Evolutionary conservation across 345 rosid species (phyloP), one percentile per base, ranked within the genome.

Genomic region (Camelina sativa): DNA sequence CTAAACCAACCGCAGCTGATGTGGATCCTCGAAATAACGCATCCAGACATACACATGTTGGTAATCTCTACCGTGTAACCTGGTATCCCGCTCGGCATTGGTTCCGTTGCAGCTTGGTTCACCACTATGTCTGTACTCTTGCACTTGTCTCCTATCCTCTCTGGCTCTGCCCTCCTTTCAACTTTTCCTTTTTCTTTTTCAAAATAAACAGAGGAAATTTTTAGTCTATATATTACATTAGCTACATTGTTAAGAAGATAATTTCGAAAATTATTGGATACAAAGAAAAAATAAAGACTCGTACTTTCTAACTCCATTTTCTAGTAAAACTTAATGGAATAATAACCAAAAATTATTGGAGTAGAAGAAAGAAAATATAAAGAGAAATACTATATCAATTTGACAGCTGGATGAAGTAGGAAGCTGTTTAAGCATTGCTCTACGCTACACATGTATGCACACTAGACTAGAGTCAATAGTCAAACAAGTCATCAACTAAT

Each of bases 1-100:
- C 97, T 94, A 72, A 94, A 94, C 98, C 97, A 90, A 48, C 97
- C 96, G 57, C 98, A 94, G 38, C 13, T 74, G 34, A 94, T 67
- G 81, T 91, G 98, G 37, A 94, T 87, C 32, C 80, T 59, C 1
- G 90, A 80, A 52, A 94, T 90, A 32, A 76, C 78, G 70, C 97
- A 90, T 7, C 97, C 98, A 7, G 89, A 80, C 50, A 74, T 76
- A 58, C 97, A 91, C 12, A 53, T 68, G 81, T 94, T 91, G 53
- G 80, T 69, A 23, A 94, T 87, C 84, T 91, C 92, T 3, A 91
- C 98, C 0, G 85, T 85, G 83, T 88, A 91, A 1, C 91, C 79
- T 0, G 98, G 98, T 15, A 90, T 85, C 59, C 98, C 98, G 47
- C 60, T 85, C 0, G 96, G 89, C 12, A 90, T 88, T 3, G 95